Evolutionary conservation across 2,329 filamentous ascomycete genomes (phyloP), one percentile per base, ranked within the genome.

Genomic region (Lachnellula hyalina): DNA sequence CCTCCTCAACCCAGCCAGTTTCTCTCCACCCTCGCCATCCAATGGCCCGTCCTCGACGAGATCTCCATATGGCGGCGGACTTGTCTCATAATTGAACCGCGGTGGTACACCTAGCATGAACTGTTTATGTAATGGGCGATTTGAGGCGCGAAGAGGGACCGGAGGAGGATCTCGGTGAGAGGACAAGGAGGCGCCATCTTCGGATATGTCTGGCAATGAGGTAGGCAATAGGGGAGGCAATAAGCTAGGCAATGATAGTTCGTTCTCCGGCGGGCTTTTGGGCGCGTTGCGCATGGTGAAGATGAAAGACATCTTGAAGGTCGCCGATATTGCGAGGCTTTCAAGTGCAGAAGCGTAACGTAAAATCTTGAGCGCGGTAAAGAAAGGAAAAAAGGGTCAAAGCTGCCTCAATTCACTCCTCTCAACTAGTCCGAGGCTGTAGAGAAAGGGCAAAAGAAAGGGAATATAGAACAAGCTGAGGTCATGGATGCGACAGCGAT

Each of bases 61-160:
- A 21, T 23, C 53, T 17, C 47, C 40, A 45, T 68, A 68, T 25
- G 62, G 55, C 14, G 65, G 65, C 7, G 67, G 65, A 47, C 60
- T 59, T n/a, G 52, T 49, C 15, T 59, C 49, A 45, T 59, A 52
- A 32, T 42, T 59, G 21, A 58, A 50, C 34, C 9, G 44, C 4
- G 61, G 56, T 21, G 59, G 58, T 4, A 41, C 19, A 1, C 58
- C 59, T n/a, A 63, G 45, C 5, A 19, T 56, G 47, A 60, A 59
- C 8, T 54, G 55, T 32, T 54, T 59, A 47, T 54, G 41, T 14
- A 51, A 46, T n/a, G 58, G 58, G 11, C 63, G 61, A 51, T 62
- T 62, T 25, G 42, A 34, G 11, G 63, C 62, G 40, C 62, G 58
- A 12, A 54, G 49, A 46, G 63, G 63, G 9, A 65, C 47, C 14